A percentile compares a stretch with the other conserved stretches of the same genome.
phyloP scores from a whole-genome alignment of 345 rosid genomes.

The Gossypium thurberi region DNA sequence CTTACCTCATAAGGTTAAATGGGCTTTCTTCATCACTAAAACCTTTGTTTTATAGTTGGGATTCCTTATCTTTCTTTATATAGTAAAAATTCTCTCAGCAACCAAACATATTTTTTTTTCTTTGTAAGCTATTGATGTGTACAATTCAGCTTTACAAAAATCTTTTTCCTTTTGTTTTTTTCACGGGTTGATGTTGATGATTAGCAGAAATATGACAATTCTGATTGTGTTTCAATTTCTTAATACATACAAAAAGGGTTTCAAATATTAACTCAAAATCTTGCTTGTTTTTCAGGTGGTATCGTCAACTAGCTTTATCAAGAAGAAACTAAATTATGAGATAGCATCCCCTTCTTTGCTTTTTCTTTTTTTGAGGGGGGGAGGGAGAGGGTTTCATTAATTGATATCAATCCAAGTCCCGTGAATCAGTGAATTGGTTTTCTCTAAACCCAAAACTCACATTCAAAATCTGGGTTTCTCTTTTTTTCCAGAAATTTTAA shows the following conservation, averaged over 20 bases:
- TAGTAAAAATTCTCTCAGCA: slow-evolving; percentile 7
- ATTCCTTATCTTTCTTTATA: slow-evolving; percentile 1
- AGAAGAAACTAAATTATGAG: background rate
- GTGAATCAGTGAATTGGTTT: slow-evolving; percentile 30
- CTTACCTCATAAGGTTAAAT: background rate
- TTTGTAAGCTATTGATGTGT: background rate
- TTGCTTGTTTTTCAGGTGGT: slow-evolving; percentile 21
- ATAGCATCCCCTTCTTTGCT: slow-evolving; percentile 3
- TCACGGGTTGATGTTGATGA: background rate
- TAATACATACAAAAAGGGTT: background rate
- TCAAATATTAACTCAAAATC: background rate
- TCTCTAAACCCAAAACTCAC: slow-evolving; percentile 13
- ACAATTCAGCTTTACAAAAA: background rate
- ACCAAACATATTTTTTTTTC: slow-evolving; percentile 1
- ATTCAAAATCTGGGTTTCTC: slow-evolving; percentile 20
- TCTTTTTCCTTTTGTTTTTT: background rate
- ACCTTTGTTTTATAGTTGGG: background rate
- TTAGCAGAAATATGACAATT: background rate
- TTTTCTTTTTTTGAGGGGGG: too few species aligned
- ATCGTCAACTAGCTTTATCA: slow-evolving; percentile 15
- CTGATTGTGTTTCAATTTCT: background rate
- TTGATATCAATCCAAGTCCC: slow-evolving; percentile 34
- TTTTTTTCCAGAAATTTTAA: background rate
- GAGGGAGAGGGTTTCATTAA: slow-evolving; percentile 26
- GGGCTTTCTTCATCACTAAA: background rate